phyloP scores from a whole-genome alignment of 108 stramenopile genomes.

The Pseudonitzschia multiseries region DNA sequence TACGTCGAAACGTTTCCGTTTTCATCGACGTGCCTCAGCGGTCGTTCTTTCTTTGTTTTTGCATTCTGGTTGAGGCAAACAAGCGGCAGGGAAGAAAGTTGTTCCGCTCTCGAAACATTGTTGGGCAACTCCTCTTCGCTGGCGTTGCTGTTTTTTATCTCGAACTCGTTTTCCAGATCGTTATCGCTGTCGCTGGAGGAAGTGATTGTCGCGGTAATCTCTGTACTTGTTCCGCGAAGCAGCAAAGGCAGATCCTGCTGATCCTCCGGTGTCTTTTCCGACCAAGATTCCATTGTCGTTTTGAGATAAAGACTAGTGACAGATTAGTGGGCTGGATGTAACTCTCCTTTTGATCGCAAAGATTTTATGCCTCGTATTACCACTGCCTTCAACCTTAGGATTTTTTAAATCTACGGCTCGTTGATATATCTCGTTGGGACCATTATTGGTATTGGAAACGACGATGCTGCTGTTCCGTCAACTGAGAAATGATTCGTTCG shows the following conservation, averaged over 20 bases:
- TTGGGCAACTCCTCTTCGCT: constrained; percentile 39
- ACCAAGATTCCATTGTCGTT: background rate
- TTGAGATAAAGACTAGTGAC: background rate
- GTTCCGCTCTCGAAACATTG: constrained; percentile 39
- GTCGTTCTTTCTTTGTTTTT: constrained; percentile 35
- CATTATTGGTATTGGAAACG: too few relatives aligned
- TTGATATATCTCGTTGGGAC: too few relatives aligned
- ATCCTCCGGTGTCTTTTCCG: background rate
- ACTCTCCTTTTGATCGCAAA: background rate
- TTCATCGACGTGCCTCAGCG: constrained; percentile 64
- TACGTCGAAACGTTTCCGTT: constrained; percentile 51
- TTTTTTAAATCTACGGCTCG: too few relatives aligned
- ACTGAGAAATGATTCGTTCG: too few relatives aligned
- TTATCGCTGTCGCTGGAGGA: background rate
- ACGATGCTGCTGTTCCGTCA: too few relatives aligned
- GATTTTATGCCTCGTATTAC: too few relatives aligned
- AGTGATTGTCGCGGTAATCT: background rate
- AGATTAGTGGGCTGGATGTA: background rate
- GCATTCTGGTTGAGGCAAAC: constrained; percentile 44
- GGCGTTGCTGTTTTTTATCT: background rate
- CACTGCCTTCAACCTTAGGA: too few relatives aligned
- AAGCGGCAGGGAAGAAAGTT: constrained; percentile 37
- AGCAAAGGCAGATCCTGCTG: background rate
- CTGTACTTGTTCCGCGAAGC: background rate
- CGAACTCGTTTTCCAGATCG: background rate